Base-by-base conservation (phyloP, 2,329 filamentous ascomycete species). In the Claviceps paspali region DNA sequence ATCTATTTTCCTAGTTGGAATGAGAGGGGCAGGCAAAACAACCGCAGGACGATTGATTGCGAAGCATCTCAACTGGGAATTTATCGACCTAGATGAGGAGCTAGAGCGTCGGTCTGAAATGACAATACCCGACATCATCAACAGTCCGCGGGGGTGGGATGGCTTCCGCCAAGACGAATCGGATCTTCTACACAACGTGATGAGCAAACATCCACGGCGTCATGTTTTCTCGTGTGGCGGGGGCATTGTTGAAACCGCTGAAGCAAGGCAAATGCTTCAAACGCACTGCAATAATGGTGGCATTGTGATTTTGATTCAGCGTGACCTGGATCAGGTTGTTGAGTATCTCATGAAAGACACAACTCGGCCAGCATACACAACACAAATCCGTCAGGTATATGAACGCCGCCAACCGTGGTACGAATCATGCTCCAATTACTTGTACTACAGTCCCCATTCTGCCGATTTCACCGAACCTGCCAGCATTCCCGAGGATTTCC, bases 11-110 rank as follows among this genome's bases (percentile, higher is more conserved):
- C 79, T 98, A 42, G 88, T 98, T 47, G 91, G 91, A 8, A 98
- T 98, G 91, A 77, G 91, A 46, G 91, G 91, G 39, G 91, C 87
- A 29, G 91, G 91, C 19, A 98, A 98, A 64, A 95, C 91, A 0
- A 98, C 91, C 0, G 81, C 83, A 26, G 91, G 91, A 37, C 72
- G 74, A 11, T 94, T 87, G 84, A 79, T 91, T 51, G 78, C 82
- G 1, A 73, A 73, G 42, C 71, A 81, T 21, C 65, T 96, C 1
- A 73, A 76, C 35, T 77, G 85, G 52, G 76, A 81, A 6, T 79
- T 94, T 42, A 63, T 92, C 38, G 91, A 98, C 53, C 69, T 98
- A 21, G 91, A 98, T 53, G 75, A 76, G 2, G 85, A 93, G 52
- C 70, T 98, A 12, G 91, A 98, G 58, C 67, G 66, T 28, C 72